Conservation (phyloP, 1,284 basidiomycete genomes). For the Leccinum cinnamomeum region DNA sequence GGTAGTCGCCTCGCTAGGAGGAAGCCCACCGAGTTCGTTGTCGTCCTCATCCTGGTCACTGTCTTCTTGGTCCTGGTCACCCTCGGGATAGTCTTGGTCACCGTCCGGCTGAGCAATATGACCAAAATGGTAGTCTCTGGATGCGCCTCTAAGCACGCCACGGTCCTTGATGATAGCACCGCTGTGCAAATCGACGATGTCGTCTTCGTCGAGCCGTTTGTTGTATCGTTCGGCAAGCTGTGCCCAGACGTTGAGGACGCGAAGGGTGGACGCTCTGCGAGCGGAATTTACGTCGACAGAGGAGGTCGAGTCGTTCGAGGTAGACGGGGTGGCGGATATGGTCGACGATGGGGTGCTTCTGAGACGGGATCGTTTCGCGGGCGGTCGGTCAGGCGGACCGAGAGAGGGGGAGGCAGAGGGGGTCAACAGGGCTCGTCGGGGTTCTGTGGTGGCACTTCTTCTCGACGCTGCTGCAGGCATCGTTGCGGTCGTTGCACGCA, state of each 20-base stretch:
- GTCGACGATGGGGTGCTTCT: constrained; percentile 33
- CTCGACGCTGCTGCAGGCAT: constrained; percentile 15
- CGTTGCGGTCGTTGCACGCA: constrained; percentile 10
- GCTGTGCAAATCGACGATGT: constrained; percentile 66
- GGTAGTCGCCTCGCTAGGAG: constrained; percentile 24
- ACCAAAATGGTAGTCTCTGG: constrained; percentile 47
- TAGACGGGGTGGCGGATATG: constrained; percentile 28
- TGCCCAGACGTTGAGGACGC: constrained; percentile 62
- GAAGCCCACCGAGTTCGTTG: constrained; percentile 24
- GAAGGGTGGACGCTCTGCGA: constrained; percentile 53
- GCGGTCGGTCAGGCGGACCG: constrained; percentile 36
- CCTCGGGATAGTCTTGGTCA: constrained; percentile 32
- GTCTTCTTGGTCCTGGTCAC: constrained; percentile 31
- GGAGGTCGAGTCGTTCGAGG: constrained; percentile 29
- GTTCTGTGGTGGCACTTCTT: constrained; percentile 5
- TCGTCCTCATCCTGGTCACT: constrained; percentile 35
- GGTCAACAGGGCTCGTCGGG: constrained; percentile 22
- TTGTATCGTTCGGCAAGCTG: constrained; percentile 65
- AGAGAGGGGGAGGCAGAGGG: constrained; percentile 33
- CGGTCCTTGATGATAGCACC: constrained; percentile 62
- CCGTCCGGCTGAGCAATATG: constrained; percentile 46
- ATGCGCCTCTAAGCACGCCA: constrained; percentile 54
- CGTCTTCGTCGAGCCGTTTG: constrained; percentile 68
- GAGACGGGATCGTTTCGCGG: constrained; percentile 40
- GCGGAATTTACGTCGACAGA: constrained; percentile 48